Evolutionary conservation across 2,329 filamentous ascomycete species (phyloP).

Genomic region (Penicillium palitans): DNA sequence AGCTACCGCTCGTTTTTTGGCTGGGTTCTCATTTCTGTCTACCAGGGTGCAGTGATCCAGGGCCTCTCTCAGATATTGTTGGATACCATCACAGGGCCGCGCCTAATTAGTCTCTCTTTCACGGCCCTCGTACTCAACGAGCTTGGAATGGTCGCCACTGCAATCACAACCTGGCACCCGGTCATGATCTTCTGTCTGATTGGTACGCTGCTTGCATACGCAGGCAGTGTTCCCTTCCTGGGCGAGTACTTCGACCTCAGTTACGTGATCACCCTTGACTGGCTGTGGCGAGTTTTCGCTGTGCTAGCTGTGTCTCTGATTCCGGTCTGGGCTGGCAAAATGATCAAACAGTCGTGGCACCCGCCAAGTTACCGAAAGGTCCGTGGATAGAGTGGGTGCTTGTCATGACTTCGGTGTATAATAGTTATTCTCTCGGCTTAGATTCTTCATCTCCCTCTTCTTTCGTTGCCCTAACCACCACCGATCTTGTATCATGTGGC

Average conservation of each 20-base stretch:
- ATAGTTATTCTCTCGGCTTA: conserved; percentile 6
- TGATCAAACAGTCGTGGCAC: conserved; percentile 80
- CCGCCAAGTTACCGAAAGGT: conserved; percentile 96
- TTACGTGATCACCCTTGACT: conserved; percentile 76
- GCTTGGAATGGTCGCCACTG: conserved; percentile 93
- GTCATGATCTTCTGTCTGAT: conserved; percentile 84
- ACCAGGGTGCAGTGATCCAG: conserved; percentile 94
- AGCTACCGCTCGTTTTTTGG: conserved; percentile 94
- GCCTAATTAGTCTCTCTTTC: conserved; percentile 88
- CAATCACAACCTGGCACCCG: conserved; percentile 95
- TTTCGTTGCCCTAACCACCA: neutral
- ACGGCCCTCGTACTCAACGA: conserved; percentile 92
- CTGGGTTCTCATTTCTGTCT: conserved; percentile 93
- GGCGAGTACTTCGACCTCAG: conserved; percentile 84
- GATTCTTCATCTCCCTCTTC: neutral
- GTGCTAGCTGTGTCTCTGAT: conserved; percentile 78
- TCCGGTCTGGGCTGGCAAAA: conserved; percentile 83
- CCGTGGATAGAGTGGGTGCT: conserved; percentile 33
- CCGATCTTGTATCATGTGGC: neutral
- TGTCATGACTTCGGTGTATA: neutral
- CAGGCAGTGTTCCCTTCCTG: conserved; percentile 81
- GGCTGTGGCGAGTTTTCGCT: conserved; percentile 82
- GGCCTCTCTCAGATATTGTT: conserved; percentile 88
- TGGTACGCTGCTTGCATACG: conserved; percentile 77
- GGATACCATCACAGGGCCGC: conserved; percentile 63